Evolutionary conservation across 2,329 filamentous ascomycete species (phyloP), one percentile per base, ranked within the genome.

Genomic region (Metarhizium brunneum): DNA sequence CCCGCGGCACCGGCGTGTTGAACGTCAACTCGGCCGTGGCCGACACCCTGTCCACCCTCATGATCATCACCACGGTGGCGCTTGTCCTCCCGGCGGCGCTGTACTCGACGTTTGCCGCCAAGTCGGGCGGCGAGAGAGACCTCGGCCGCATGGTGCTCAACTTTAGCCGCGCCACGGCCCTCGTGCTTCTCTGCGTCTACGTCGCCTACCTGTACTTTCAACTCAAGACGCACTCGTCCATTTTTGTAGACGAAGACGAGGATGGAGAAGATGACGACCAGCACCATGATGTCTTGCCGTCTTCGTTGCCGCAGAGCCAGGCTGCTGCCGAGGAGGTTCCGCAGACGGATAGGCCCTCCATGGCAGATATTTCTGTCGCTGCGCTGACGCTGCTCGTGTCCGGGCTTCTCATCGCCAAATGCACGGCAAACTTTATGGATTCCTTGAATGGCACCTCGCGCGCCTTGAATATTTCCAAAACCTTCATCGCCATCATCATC

Each of bases 11-110:
- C 8, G 58, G 58, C 20, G 58, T 60, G 20, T 35, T 60, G 14
- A 32, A 56, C 6, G 56, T 60, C 55, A 60, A 60, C 47, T 57
- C 56, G 11, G 55, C 57, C 18, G 51, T 60, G 16, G 57, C 58
- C 29, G 58, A 60, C 51, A 57, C 56, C 32, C 53, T 60, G 7
- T 60, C 58, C 29, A 57, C 55, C 4, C 52, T 60, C n/a, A 58
- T 58, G 58, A 57, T 60, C 36, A 56, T 58, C 18, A 57, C 58
- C 40, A 49, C 58, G 32, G 56, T 58, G 56, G 58, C 58, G n/a
- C 55, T 60, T 36, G 52, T 60, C 29, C 56, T 60, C 7, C 58
- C 58, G 32, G 57, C 58, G 6, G 58, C 58, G 1, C 50, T 60
- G 13, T 60, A 58, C 47, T 55, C 56, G 35, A 56, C 50, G n/a